These are phyloP conservation scores for Trichoderma asperelloides DNA, from an alignment of 495 filamentous ascomycete genomes.

Conservation along the genomic window DNA sequence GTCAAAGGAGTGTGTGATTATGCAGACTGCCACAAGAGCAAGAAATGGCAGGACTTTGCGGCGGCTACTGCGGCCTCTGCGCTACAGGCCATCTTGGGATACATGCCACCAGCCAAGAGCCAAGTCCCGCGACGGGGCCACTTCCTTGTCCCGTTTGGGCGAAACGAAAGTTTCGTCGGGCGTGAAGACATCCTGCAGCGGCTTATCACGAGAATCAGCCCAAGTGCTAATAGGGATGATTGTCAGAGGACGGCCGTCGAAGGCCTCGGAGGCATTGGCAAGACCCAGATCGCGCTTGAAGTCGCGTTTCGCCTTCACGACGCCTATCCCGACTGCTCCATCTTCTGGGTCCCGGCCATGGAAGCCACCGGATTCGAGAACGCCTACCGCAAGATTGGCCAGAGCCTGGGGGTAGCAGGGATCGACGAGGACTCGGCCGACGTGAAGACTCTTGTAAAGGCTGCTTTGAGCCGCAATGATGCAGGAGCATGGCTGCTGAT, in stretches of 20 bases:
- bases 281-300: conserved; percentile 43
- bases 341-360: conserved; percentile 41
- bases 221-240: not conserved
- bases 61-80: conserved; percentile 27
- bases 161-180: conserved; percentile 24
- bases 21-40: conserved; percentile 34
- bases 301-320: conserved; percentile 31
- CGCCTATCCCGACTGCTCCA: conserved; percentile 26
- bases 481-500: conserved; percentile 37
- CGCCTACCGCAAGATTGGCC: conserved; percentile 34
- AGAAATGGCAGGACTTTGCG: conserved; percentile 31
- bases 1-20: conserved; percentile 36
- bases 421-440: conserved; percentile 14
- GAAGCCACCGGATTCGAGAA: conserved; percentile 30
- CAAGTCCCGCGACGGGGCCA: too few species aligned
- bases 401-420: conserved; percentile 19
- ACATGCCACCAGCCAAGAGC: too few species aligned
- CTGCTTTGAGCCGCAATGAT: conserved; percentile 25
- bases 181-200: conserved; percentile 17
- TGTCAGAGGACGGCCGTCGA: conserved; percentile 23
- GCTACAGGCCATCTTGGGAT: too few species aligned
- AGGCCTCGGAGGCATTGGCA: conserved; percentile 42
- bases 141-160: conserved; percentile 16
- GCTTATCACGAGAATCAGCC: conserved; percentile 16
- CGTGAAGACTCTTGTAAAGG: conserved; percentile 26